Base-by-base conservation (phyloP, 371 early-diverging fungal genomes). In the Globomyces sp. region DNA sequence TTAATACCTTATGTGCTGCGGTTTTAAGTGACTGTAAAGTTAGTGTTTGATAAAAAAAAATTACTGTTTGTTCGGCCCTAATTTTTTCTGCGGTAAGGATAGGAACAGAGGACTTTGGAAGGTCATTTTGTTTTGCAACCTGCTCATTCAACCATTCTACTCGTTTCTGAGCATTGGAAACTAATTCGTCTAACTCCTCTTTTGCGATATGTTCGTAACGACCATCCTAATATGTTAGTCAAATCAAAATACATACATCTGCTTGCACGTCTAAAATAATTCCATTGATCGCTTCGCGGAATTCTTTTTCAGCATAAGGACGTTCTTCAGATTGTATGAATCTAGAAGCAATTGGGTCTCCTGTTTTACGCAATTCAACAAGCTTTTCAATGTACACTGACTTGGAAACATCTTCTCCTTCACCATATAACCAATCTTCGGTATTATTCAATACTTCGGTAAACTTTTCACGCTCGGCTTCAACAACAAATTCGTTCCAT, bases 371-470 rank as follows among this genome's bases (percentile, higher is more conserved):
- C 70, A 98, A 88, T 37, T 80, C 86, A 0, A 77, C 81, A 47
- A 98, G 82, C 82, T 94, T 95, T 74, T 86, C 87, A 42, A 82
- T 76, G 73, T 94, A 98, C 52, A 90, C 90, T 43, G 88, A 88
- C 85, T 94, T 93, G 75, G 92, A 85, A 47, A 91, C 87, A 69
- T 92, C 93, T 72, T 94, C 95, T 57, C 96, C 98, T 70, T 96
- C 97, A 9, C 71, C 66, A 82, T 98, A 98, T 69, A 98, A 86
- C 98, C 98, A 98, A 75, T 95, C 91, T 85, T 97, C 98, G 64
- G 88, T 87, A 39, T 80, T 87, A 71, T 84, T 89, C 64, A 96
- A 82, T 45, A 85, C 81, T 51, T 71, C 65, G 67, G 85, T 68
- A 79, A 94, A 92, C 68, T 80, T 74, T 4, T 86, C 85, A 80